Evolutionary conservation across 306 rosid species (phyloP).

Genomic region (Neltuma alba): DNA sequence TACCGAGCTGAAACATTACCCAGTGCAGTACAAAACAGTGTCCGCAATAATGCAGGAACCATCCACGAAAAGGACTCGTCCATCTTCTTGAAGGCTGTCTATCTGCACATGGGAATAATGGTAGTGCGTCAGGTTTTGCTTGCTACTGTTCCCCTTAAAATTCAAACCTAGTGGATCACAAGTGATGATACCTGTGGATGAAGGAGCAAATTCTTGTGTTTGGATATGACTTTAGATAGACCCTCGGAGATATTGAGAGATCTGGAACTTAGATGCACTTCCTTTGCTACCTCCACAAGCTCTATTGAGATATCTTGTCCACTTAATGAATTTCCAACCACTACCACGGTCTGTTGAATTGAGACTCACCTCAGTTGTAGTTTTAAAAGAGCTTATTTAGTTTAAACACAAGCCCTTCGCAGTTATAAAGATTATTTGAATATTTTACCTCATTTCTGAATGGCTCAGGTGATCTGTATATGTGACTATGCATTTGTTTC

Average conservation of each 20-base stretch:
- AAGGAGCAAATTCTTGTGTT: constrained; percentile 68
- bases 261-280: constrained; percentile 72
- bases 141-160: background rate
- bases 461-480: constrained; percentile 78
- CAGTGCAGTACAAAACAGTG: constrained; percentile 80
- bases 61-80: constrained; percentile 69
- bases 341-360: constrained; percentile 68
- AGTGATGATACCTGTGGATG: constrained; percentile 63
- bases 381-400: constrained; percentile 8
- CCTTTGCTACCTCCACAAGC: constrained; percentile 74
- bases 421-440: background rate
- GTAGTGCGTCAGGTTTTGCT: background rate
- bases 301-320: constrained; percentile 94
- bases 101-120: constrained; percentile 58
- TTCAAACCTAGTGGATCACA: background rate
- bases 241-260: constrained; percentile 67
- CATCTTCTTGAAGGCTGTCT: constrained; percentile 76
- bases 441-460: constrained; percentile 69
- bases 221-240: constrained; percentile 77
- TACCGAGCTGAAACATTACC: constrained; percentile 46
- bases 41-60: constrained; percentile 76
- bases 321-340: constrained; percentile 81
- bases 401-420: background rate
- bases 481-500: constrained; percentile 87
- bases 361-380: background rate